Conservation (phyloP, 352 stramenopile genomes). For the Globisporangium irregulare region DNA sequence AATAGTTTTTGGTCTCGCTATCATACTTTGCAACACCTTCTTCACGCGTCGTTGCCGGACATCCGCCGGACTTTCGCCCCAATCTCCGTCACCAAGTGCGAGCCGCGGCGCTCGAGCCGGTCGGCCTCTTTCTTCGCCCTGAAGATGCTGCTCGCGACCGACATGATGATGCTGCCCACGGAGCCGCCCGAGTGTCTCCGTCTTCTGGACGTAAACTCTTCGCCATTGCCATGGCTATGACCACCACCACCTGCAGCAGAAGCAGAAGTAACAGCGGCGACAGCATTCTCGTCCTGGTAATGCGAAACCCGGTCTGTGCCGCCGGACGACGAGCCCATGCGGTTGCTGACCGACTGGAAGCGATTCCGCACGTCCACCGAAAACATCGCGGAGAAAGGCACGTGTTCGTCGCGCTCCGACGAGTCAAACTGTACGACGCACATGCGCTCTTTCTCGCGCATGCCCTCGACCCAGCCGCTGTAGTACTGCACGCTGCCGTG, state of each 20-base stretch:
- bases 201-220: not conserved
- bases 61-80: constrained; percentile 21
- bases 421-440: constrained; percentile 74
- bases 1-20: not conserved
- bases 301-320: constrained; percentile 17
- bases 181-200: constrained; percentile 51
- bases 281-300: constrained; percentile 17
- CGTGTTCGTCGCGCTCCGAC: constrained; percentile 51
- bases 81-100: constrained; percentile 41
- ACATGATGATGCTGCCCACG: constrained; percentile 61
- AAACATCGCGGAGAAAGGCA: constrained; percentile 71
- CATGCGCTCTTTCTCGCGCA: constrained; percentile 53
- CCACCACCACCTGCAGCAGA: not conserved
- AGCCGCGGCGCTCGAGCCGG: constrained; percentile 34
- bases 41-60: not conserved
- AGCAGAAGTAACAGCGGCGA: not conserved
- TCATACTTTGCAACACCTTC: not conserved
- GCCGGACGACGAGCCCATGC: constrained; percentile 41
- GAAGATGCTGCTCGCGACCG: constrained; percentile 49
- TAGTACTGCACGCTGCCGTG: constrained; percentile 60
- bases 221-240: not conserved
- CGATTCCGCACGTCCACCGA: constrained; percentile 50
- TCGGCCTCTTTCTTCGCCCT: constrained; percentile 30
- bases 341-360: constrained; percentile 35
- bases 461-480: constrained; percentile 47